phyloP scores from a whole-genome alignment of 2,329 filamentous ascomycete species.

The Trichoderma aggressivum region DNA sequence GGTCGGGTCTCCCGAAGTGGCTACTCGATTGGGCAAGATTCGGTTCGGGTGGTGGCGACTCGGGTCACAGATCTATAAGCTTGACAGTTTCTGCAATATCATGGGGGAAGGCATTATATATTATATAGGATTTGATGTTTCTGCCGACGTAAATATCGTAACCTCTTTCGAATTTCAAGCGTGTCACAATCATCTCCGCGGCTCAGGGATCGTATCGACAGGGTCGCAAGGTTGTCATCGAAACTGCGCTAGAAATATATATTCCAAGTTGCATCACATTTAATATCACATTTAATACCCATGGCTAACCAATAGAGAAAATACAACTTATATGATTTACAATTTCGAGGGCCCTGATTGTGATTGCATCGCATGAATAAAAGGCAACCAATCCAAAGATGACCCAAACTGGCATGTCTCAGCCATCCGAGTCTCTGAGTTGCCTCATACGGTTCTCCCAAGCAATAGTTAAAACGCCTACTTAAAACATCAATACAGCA shows the following conservation, averaged over 20 bases:
- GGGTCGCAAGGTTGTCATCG: background rate
- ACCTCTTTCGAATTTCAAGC: background rate
- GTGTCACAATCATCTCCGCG: background rate
- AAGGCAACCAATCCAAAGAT: background rate
- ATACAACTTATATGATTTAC: background rate
- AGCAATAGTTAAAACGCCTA: too few relatives aligned
- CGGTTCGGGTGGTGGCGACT: background rate
- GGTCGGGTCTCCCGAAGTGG: background rate
- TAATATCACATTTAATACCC: too few relatives aligned
- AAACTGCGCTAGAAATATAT: background rate
- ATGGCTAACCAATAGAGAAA: background rate
- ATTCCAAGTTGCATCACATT: background rate
- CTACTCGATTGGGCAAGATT: constrained; percentile 12
- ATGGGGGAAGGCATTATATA: background rate
- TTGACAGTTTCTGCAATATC: background rate
- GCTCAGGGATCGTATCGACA: background rate
- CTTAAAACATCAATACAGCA: background rate
- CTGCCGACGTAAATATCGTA: background rate
- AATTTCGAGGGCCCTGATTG: background rate
- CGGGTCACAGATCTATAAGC: background rate
- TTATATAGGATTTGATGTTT: background rate
- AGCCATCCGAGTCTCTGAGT: background rate
- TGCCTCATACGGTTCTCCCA: background rate
- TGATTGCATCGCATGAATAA: background rate
- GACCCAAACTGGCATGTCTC: background rate